Percentiles rank a stretch among this genome's conserved stretches.
Evolutionary conservation across 345 rosid species (phyloP).

Genomic region (Dipteronia sinensis): DNA sequence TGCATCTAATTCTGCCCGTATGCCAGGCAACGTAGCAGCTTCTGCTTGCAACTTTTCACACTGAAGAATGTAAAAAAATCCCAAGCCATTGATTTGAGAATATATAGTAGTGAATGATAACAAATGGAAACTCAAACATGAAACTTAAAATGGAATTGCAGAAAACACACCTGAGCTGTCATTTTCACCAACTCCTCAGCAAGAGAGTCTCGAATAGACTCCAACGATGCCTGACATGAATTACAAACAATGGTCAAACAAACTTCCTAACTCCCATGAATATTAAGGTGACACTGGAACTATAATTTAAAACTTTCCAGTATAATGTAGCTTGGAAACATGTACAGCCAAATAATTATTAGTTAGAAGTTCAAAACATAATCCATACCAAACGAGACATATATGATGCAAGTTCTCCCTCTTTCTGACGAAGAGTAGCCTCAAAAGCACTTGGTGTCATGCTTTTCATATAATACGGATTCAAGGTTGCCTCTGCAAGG

Average conservation of each 20-base stretch:
- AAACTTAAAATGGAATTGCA: background rate
- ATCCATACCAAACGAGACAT: slow-evolving; percentile 90
- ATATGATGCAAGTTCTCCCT: slow-evolving; percentile 97
- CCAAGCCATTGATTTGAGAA: slow-evolving; percentile 16
- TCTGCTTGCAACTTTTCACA: slow-evolving; percentile 84
- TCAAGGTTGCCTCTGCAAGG: slow-evolving; percentile 61
- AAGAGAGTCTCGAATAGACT: slow-evolving; percentile 93
- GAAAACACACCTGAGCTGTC: slow-evolving; percentile 76
- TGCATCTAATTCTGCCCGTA: slow-evolving; percentile 91
- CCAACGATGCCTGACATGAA: slow-evolving; percentile 77
- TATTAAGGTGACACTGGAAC: background rate
- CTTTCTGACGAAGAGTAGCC: slow-evolving; percentile 95
- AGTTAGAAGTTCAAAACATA: slow-evolving; percentile 17
- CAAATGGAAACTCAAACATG: background rate
- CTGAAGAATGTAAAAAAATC: slow-evolving; percentile 45
- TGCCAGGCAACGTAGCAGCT: slow-evolving; percentile 70
- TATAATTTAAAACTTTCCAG: background rate
- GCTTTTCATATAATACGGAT: slow-evolving; percentile 90
- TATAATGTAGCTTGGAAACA: slow-evolving; percentile 1
- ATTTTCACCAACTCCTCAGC: slow-evolving; percentile 95
- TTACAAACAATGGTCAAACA: slow-evolving; percentile 6
- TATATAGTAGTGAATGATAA: background rate
- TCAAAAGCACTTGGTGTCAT: slow-evolving; percentile 94
- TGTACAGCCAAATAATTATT: background rate
- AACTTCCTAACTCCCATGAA: slow-evolving; percentile 7